These are phyloP conservation scores for Ophiocordyceps camponoti-floridani DNA, from an alignment of 2,329 filamentous ascomycete species.

Conservation along the genomic window DNA sequence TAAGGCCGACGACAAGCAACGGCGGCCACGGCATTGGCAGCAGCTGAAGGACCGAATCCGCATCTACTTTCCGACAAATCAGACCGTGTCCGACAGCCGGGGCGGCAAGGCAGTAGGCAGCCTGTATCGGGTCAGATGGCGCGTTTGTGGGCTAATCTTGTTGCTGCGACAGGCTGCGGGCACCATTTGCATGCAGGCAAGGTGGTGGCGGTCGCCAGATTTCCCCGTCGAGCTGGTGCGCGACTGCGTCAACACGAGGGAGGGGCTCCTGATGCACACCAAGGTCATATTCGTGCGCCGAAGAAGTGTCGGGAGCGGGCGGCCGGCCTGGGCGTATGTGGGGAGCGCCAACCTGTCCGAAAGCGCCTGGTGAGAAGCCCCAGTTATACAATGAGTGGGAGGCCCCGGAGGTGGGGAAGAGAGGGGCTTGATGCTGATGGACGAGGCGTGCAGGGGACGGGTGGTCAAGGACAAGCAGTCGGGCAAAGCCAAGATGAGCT, in stretches of 20 bases:
- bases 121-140: background rate
- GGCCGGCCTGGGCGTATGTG: constrained; percentile 58
- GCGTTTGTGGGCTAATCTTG: constrained; percentile 4
- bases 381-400: background rate
- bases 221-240: constrained; percentile 60
- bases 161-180: constrained; percentile 41
- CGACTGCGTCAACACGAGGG: constrained; percentile 55
- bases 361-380: constrained; percentile 57
- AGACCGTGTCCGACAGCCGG: constrained; percentile 48
- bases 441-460: constrained; percentile 45
- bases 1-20: constrained; percentile 7
- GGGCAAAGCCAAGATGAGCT: constrained; percentile 56
- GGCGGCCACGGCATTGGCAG: constrained; percentile 4
- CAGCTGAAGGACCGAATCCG: constrained; percentile 35
- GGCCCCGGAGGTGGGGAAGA: background rate
- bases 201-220: constrained; percentile 48
- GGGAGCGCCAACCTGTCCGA: constrained; percentile 88
- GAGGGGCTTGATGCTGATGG: background rate
- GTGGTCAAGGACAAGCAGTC: constrained; percentile 51
- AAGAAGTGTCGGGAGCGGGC: background rate
- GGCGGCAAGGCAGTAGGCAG: constrained; percentile 35
- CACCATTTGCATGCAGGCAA: constrained; percentile 62
- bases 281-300: constrained; percentile 47
- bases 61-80: constrained; percentile 63
- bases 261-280: constrained; percentile 69